phyloP scores from a whole-genome alignment of 2,329 filamentous ascomycete species.

The Geosmithia flava region DNA sequence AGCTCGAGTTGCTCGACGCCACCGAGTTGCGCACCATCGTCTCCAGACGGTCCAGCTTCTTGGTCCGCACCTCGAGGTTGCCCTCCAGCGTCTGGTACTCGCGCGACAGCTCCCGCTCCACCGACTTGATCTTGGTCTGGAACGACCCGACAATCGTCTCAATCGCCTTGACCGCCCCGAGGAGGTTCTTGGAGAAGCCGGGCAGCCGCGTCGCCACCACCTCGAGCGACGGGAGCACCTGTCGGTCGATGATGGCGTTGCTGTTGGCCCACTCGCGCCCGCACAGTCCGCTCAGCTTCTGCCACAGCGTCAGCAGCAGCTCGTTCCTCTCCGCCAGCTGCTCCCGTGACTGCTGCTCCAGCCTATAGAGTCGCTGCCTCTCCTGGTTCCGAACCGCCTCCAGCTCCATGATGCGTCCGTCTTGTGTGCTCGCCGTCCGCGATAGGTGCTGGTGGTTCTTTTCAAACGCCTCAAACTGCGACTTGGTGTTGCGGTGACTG shows the following conservation, averaged over 20 bases:
- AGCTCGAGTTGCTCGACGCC: slow-evolving; percentile 31
- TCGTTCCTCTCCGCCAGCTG: slow-evolving; percentile 85
- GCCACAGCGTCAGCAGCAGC: slow-evolving; percentile 81
- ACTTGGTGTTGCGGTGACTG: slow-evolving; percentile 72
- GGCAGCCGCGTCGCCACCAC: slow-evolving; percentile 75
- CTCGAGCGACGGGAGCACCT: slow-evolving; percentile 70
- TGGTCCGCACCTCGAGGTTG: slow-evolving; percentile 64
- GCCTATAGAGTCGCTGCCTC: slow-evolving; percentile 58
- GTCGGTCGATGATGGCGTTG: slow-evolving; percentile 80
- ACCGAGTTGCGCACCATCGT: slow-evolving; percentile 58
- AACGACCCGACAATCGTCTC: slow-evolving; percentile 71
- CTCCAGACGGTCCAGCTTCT: slow-evolving; percentile 82
- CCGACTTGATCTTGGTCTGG: slow-evolving; percentile 63
- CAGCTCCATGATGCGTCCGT: slow-evolving; percentile 73
- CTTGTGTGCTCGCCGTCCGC: slow-evolving; percentile 75
- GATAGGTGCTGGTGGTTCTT: slow-evolving; percentile 79
- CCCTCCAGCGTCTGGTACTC: slow-evolving; percentile 82
- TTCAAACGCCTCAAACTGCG: slow-evolving; percentile 78
- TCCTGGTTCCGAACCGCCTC: slow-evolving; percentile 70
- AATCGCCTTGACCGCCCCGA: slow-evolving; percentile 76
- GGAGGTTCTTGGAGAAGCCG: slow-evolving; percentile 80
- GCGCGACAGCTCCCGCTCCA: slow-evolving; percentile 84
- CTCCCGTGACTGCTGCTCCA: slow-evolving; percentile 75
- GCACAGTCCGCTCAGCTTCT: slow-evolving; percentile 71
- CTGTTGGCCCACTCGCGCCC: slow-evolving; percentile 86